phyloP scores from a whole-genome alignment of 257 asterid species.

The Eustoma russellianum region DNA sequence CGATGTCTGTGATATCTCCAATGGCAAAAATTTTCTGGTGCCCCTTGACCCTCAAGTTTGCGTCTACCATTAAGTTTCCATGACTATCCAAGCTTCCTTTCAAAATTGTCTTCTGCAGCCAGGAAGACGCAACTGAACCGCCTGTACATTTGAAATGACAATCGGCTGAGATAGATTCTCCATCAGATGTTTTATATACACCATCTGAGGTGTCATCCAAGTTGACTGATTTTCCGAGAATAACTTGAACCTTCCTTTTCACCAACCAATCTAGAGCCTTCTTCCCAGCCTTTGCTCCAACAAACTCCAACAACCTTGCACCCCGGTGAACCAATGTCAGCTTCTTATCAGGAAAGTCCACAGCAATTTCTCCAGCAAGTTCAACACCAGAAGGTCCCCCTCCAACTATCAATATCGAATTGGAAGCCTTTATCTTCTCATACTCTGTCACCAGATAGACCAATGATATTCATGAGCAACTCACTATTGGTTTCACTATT shows the following conservation, averaged over 20 bases:
- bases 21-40: conserved; percentile 51
- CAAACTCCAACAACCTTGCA: conserved; percentile 56
- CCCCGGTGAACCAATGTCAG: conserved; percentile 69
- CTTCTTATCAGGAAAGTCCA: conserved; percentile 74
- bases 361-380: conserved; percentile 69
- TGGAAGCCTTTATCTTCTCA: conserved; percentile 60
- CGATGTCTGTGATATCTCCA: conserved; percentile 70
- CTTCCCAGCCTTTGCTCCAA: conserved; percentile 56
- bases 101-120: conserved; percentile 53
- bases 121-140: conserved; percentile 49
- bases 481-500: too few relatives aligned
- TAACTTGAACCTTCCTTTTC: conserved; percentile 64
- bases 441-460: conserved; percentile 30
- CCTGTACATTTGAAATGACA: conserved; percentile 69
- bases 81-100: conserved; percentile 43
- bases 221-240: conserved; percentile 54
- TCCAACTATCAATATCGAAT: conserved; percentile 60
- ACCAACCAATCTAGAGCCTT: conserved; percentile 65
- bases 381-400: conserved; percentile 96
- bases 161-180: conserved; percentile 62
- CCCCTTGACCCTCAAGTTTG: conserved; percentile 56
- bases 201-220: conserved; percentile 36
- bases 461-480: not conserved
- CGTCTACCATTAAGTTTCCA: conserved; percentile 61
- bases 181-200: conserved; percentile 49